Conservation (phyloP, 2,329 filamentous ascomycete species). For the Scortechinia acanthostroma region DNA sequence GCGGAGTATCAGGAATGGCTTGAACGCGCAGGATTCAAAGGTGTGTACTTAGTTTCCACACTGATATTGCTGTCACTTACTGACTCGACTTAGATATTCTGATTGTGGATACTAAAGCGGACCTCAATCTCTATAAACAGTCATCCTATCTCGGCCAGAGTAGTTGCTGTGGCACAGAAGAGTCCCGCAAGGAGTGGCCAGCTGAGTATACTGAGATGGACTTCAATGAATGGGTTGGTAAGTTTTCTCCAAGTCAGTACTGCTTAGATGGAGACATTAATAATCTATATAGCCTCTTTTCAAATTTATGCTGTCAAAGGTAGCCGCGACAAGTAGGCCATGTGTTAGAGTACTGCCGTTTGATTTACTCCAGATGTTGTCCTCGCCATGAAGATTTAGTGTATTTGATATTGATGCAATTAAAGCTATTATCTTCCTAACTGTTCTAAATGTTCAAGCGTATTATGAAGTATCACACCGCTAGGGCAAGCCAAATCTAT, state of each 20-base stretch:
- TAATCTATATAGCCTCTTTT: slow-evolving; percentile 20
- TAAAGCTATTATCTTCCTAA: too few relatives aligned
- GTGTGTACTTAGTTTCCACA: too few relatives aligned
- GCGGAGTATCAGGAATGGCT: slow-evolving; percentile 31
- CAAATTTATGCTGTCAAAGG: slow-evolving; percentile 30
- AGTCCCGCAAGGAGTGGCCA: slow-evolving; percentile 3
- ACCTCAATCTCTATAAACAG: slow-evolving; percentile 23
- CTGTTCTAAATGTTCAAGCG: too few relatives aligned
- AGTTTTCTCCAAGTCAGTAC: slow-evolving; percentile 7
- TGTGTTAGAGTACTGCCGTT: too few relatives aligned
- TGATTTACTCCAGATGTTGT: too few relatives aligned
- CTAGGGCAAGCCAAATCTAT: not conserved
- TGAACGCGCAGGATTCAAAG: slow-evolving; percentile 8
- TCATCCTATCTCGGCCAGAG: slow-evolving; percentile 3
- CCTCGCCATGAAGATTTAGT: too few relatives aligned
- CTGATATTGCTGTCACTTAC: not conserved
- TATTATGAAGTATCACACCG: too few relatives aligned
- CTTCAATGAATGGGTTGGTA: slow-evolving; percentile 29
- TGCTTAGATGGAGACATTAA: not conserved
- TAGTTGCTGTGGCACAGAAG: slow-evolving; percentile 10
- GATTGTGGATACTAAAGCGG: slow-evolving; percentile 22
- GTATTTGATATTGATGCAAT: too few relatives aligned
- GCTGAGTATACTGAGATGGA: slow-evolving; percentile 14
- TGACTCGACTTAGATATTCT: slow-evolving; percentile 14
- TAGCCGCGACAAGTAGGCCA: too few relatives aligned